phyloP scores from a whole-genome alignment of 2,329 filamentous ascomycete genomes.

The Ceratocystis ficicola region DNA sequence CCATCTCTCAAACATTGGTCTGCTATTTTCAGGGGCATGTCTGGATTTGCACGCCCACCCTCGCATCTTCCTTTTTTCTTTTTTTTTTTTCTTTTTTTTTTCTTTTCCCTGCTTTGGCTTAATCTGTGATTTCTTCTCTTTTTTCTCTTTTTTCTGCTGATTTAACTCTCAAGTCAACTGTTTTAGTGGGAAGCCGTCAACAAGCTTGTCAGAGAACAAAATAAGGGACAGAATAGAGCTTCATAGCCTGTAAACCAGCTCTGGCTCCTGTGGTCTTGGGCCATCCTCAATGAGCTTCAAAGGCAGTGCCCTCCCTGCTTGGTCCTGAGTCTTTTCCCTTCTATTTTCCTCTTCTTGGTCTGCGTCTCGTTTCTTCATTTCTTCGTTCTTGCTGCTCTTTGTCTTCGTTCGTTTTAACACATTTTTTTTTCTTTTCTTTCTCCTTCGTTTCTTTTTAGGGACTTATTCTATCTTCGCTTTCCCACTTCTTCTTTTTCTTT shows the following conservation, averaged over 20 bases:
- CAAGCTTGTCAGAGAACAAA: conserved; percentile 10
- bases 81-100: neutral
- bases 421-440: conserved; percentile 10
- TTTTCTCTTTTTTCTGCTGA: neutral
- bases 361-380: conserved; percentile 18
- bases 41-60: conserved; percentile 9
- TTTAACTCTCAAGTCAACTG: neutral
- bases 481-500: conserved; percentile 3
- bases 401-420: conserved; percentile 13
- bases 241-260: conserved; percentile 9
- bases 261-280: neutral
- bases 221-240: conserved; percentile 7
- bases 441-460: neutral
- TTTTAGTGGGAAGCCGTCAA: conserved; percentile 10
- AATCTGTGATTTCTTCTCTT: neutral
- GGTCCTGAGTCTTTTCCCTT: conserved; percentile 13
- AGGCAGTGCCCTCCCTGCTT: conserved; percentile 16
- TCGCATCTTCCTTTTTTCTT: conserved; percentile 10
- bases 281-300: conserved; percentile 3
- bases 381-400: conserved; percentile 11
- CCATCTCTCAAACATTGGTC: conserved; percentile 12
- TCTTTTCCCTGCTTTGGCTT: neutral
- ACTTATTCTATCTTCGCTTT: conserved; percentile 6
- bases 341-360: conserved; percentile 15
- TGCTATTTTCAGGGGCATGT: conserved; percentile 11